These are phyloP conservation scores for Aspergillus tubingensis DNA, from an alignment of 2,329 filamentous ascomycete genomes.

Conservation along the genomic window DNA sequence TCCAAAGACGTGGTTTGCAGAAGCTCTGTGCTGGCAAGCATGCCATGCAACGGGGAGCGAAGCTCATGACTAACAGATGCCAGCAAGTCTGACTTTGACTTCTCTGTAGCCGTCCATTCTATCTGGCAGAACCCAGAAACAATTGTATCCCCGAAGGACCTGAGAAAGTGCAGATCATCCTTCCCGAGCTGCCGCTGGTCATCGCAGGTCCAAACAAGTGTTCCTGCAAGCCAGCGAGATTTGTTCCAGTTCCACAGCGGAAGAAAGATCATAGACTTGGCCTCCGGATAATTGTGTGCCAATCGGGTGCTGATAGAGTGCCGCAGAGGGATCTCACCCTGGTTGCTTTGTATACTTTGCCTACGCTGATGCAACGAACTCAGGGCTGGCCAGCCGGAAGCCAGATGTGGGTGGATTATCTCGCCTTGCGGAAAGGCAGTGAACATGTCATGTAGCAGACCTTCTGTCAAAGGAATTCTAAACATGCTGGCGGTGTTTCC, in stretches of 20 bases:
- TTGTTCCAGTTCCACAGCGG: constrained; percentile 39
- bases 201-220: constrained; percentile 31
- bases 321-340: not conserved
- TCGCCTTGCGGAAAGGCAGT: constrained; percentile 18
- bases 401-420: constrained; percentile 15
- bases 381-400: not conserved
- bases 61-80: constrained; percentile 57
- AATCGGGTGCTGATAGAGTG: constrained; percentile 17
- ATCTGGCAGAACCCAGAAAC: constrained; percentile 38
- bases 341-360: constrained; percentile 3
- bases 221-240: constrained; percentile 36
- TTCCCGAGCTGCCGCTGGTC: constrained; percentile 21
- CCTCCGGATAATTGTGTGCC: constrained; percentile 23
- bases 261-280: constrained; percentile 32
- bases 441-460: constrained; percentile 22
- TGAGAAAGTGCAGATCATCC: constrained; percentile 39
- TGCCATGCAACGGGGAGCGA: constrained; percentile 50
- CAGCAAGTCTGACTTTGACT: constrained; percentile 56
- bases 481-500: not conserved
- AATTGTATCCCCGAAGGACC: constrained; percentile 37
- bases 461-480: constrained; percentile 13
- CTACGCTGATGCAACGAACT: not conserved
- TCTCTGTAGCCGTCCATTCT: constrained; percentile 41
- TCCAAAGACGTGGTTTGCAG: constrained; percentile 48
- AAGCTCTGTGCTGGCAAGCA: constrained; percentile 54